phyloP scores from a whole-genome alignment of 2,329 filamentous ascomycete genomes.

The Exophiala sp. region DNA sequence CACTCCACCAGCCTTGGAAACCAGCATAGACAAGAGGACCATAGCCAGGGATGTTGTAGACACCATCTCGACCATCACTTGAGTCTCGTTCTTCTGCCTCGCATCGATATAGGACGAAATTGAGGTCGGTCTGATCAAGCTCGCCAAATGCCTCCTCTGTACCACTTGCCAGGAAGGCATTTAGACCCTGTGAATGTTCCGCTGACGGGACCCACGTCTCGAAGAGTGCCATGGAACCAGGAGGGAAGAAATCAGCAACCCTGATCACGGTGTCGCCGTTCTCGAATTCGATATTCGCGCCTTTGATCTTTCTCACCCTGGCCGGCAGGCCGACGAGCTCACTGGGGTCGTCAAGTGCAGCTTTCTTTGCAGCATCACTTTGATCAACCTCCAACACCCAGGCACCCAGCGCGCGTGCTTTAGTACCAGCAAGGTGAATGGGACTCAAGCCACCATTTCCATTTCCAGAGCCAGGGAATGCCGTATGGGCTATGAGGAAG shows the following conservation, averaged over 20 bases:
- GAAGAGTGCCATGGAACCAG: constrained; percentile 90
- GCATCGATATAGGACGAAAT: constrained; percentile 86
- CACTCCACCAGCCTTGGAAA: constrained; percentile 97
- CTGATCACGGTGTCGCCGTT: constrained; percentile 74
- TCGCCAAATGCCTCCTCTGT: constrained; percentile 73
- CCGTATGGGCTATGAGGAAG: constrained; percentile 93
- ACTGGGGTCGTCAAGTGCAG: constrained; percentile 65
- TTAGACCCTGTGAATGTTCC: constrained; percentile 77
- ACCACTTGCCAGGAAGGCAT: constrained; percentile 80
- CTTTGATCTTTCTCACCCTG: constrained; percentile 68
- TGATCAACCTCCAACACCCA: constrained; percentile 89
- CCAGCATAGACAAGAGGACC: constrained; percentile 90
- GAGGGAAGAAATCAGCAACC: constrained; percentile 78
- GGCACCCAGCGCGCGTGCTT: constrained; percentile 78
- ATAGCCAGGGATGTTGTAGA: constrained; percentile 79
- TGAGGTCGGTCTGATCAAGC: constrained; percentile 76
- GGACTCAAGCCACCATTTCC: constrained; percentile 77
- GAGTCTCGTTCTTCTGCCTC: constrained; percentile 83
- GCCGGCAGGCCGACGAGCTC: constrained; percentile 80
- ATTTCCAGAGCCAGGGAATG: constrained; percentile 85
- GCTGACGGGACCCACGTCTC: constrained; percentile 92
- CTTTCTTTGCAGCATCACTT: constrained; percentile 64
- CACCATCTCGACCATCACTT: constrained; percentile 77
- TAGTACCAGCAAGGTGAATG: constrained; percentile 77
- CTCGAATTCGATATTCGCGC: constrained; percentile 68